Evolutionary conservation across 495 filamentous ascomycete genomes (phyloP), one percentile per base, ranked within the genome.

Genomic region (Lineolata rhizophorae): DNA sequence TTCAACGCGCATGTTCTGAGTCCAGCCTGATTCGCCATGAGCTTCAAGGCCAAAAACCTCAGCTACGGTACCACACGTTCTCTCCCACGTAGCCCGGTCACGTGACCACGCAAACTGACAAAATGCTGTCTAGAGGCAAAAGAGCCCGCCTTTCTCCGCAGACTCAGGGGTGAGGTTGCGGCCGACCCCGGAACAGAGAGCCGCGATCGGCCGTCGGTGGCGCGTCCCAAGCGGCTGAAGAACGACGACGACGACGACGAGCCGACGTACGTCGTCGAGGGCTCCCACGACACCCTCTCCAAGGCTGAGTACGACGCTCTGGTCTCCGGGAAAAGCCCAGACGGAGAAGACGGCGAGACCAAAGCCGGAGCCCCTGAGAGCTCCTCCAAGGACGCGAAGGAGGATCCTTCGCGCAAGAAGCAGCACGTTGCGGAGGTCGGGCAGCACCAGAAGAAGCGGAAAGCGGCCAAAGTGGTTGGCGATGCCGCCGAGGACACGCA

Each of bases 211-310:
- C n/a, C n/a, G n/a, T n/a, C n/a, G n/a, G 40, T 59, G 12, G 53
- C 56, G 4, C 51, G 56, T 0, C 48, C 51, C 10, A 57, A 54
- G 30, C 29, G 43, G 5, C 25, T 32, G 19, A 51, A 52, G 31
- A 44, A 53, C 17, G 51, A 51, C 4, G 49, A 57, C 25, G 53
- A 58, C 2, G 56, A 59, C 36, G 59, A 44, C 37, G 59, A 42
- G n/a, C 57, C 56, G 16, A 49, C 57, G 1, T 61, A 60, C 35
- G 55, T 63, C n/a, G 33, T 60, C 12, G 59, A 62, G 24, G 59
- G 55, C 19, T 53, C 42, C 33, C 54, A 53, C 17, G 42, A 57
- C 24, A 50, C 48, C 2, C 35, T 63, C 15, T 48, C 51, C 11
- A 53, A 48, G 40, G 49, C 44, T 17, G 56, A 62, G 29, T 55